A percentile compares a stretch with the other conserved stretches of the same genome.
phyloP scores from a whole-genome alignment of 306 rosid genomes.

The Rubus parviflorus region DNA sequence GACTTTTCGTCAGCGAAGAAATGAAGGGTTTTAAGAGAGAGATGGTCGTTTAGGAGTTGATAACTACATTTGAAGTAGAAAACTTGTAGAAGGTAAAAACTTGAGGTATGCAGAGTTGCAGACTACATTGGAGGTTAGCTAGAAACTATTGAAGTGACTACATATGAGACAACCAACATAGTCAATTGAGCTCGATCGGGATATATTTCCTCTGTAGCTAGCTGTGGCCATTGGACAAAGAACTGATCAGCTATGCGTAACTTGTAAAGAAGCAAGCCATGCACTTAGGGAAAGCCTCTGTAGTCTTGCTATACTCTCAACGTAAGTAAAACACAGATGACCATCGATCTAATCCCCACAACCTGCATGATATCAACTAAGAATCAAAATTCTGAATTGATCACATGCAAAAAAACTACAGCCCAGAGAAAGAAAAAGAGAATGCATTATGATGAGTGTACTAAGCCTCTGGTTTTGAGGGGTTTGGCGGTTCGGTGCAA shows the following conservation, averaged over 20 bases:
- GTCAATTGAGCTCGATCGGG: slow-evolving; percentile 75
- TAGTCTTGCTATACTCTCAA: slow-evolving; percentile 98
- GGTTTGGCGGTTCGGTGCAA: slow-evolving; percentile 32
- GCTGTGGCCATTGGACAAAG: slow-evolving; percentile 94
- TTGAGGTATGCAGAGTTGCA: not conserved
- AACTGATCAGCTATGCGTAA: slow-evolving; percentile 74
- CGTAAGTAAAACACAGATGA: slow-evolving; percentile 82
- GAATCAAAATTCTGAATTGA: not conserved
- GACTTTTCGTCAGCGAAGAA: slow-evolving; percentile 43
- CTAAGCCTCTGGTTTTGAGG: slow-evolving; percentile 29
- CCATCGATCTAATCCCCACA: slow-evolving; percentile 62
- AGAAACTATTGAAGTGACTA: slow-evolving; percentile 29
- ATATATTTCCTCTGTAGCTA: slow-evolving; percentile 59
- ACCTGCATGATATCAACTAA: not conserved
- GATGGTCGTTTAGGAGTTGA: slow-evolving; percentile 26
- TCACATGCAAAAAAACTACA: not conserved
- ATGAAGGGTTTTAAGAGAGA: slow-evolving; percentile 38
- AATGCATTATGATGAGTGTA: slow-evolving; percentile 28
- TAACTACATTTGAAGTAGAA: not conserved
- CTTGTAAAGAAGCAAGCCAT: slow-evolving; percentile 82
- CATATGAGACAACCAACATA: slow-evolving; percentile 94
- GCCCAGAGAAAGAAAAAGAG: not conserved
- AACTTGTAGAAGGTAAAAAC: not conserved
- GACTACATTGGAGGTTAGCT: not conserved
- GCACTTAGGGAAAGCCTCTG: slow-evolving; percentile 85